Conservation (phyloP, 352 stramenopile genomes). For the Pythium phragmiticola region DNA sequence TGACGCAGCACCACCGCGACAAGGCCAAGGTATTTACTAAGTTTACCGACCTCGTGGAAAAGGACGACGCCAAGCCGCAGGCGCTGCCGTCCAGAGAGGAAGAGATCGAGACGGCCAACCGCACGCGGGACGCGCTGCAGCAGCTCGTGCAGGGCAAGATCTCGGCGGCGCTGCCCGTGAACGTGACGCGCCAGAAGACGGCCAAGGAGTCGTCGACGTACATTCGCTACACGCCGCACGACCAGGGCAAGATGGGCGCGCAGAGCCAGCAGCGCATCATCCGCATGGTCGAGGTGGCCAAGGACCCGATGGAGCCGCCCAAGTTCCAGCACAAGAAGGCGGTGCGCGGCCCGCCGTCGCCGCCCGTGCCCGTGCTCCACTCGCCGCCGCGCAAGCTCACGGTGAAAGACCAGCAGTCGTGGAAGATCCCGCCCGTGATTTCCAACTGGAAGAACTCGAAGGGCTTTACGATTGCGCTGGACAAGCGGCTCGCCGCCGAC, state of each 20-base stretch:
- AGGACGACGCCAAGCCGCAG: slow-evolving; percentile 72
- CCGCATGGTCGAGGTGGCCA: slow-evolving; percentile 97
- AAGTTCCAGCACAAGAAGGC: slow-evolving; percentile 99
- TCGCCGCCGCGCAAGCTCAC: slow-evolving; percentile 93
- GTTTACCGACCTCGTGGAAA: slow-evolving; percentile 92
- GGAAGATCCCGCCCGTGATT: slow-evolving; percentile 99
- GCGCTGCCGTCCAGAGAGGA: slow-evolving; percentile 55
- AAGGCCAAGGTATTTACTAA: slow-evolving; percentile 95
- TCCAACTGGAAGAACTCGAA: slow-evolving; percentile 99
- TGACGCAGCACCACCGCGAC: slow-evolving; percentile 94
- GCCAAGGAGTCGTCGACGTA: slow-evolving; percentile 82
- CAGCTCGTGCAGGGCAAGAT: slow-evolving; percentile 91
- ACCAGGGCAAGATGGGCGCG: slow-evolving; percentile 61
- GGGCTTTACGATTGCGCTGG: slow-evolving; percentile 98
- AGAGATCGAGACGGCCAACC: slow-evolving; percentile 63
- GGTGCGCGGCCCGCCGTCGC: slow-evolving; percentile 86
- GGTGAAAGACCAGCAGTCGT: slow-evolving; percentile 93
- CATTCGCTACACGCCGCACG: slow-evolving; percentile 84
- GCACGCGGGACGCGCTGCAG: slow-evolving; percentile 87
- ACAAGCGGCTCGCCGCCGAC: slow-evolving; percentile 98
- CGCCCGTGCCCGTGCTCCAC: slow-evolving; percentile 90
- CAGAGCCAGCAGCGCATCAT: slow-evolving; percentile 94
- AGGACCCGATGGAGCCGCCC: slow-evolving; percentile 98
- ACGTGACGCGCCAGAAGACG: slow-evolving; percentile 89
- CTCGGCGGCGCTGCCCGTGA: slow-evolving; percentile 70